These are phyloP conservation scores for Funneliformis mosseae DNA, from an alignment of 192 early-diverging fungal genomes.

Conservation along the genomic window DNA sequence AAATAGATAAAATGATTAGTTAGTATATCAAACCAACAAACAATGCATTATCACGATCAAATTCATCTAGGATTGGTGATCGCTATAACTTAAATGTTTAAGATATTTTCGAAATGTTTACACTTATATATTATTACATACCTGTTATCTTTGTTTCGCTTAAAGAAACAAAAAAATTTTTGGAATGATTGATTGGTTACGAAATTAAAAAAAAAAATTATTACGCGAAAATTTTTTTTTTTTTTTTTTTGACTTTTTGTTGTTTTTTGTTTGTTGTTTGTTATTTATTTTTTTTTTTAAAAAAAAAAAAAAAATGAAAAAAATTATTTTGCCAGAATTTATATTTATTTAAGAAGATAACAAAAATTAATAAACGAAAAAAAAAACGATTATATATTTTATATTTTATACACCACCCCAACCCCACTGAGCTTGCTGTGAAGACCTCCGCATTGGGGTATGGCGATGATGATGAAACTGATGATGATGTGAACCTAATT, in stretches of 20 bases:
- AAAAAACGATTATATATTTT: neutral
- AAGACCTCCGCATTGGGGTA: neutral
- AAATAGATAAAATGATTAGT: neutral
- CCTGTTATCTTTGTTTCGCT: neutral
- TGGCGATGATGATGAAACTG: conserved; percentile 9
- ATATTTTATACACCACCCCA: neutral
- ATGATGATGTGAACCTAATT: neutral
- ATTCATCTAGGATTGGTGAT: too few relatives aligned
- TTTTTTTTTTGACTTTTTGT: neutral
- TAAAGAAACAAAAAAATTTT: neutral
- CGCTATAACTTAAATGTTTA: neutral
- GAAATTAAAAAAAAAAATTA: neutral
- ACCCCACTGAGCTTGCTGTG: too few relatives aligned
- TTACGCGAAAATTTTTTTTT: too few relatives aligned
- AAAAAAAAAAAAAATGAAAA: neutral
- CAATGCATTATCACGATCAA: neutral
- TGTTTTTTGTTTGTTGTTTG: neutral
- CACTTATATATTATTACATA: neutral
- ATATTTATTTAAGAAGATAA: neutral
- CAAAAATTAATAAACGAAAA: neutral
- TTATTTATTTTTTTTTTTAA: neutral
- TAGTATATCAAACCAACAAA: neutral
- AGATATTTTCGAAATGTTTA: too few relatives aligned
- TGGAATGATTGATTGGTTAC: neutral
- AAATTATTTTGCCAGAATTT: neutral